phyloP scores from a whole-genome alignment of 257 asterid species.

The Anisodus tanguticus region DNA sequence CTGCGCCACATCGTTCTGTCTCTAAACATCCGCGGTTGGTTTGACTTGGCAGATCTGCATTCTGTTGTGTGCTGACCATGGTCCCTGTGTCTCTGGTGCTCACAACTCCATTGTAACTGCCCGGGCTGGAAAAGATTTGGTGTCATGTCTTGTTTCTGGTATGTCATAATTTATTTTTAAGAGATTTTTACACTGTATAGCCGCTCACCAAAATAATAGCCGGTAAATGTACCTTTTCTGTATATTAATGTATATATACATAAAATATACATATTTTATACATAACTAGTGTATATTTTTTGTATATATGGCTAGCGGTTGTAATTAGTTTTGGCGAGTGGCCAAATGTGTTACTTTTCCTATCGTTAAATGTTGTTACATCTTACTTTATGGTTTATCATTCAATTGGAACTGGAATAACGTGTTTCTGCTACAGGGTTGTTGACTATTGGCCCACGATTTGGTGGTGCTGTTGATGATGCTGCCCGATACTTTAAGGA shows the following conservation, averaged over 20 bases:
- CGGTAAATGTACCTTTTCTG: no score
- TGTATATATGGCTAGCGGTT: no score
- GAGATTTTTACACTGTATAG: no score
- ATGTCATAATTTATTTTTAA: conserved; percentile 26
- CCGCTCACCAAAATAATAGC: no score
- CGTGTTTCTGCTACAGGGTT: conserved; percentile 63
- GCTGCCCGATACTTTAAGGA: conserved; percentile 99
- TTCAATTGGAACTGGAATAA: conserved; percentile 28
- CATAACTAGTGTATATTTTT: no score
- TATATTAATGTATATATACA: no score
- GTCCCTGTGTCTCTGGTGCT: conserved; percentile 99
- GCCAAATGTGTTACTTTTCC: no score
- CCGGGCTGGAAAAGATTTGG: conserved; percentile 97
- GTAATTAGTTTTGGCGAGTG: no score
- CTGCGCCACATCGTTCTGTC: conserved; percentile 19
- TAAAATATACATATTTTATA: no score
- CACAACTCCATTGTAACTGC: conserved; percentile 98
- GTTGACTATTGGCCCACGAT: conserved; percentile 97
- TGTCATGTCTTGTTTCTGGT: conserved; percentile 98
- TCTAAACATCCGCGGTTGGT: conserved; percentile 25
- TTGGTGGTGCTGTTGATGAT: conserved; percentile 98
- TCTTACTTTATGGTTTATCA: neutral
- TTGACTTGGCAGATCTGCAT: conserved; percentile 73
- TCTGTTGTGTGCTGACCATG: conserved; percentile 99
- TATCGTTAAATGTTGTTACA: no score